Base-by-base conservation (phyloP, 208 protist genomes). In the Crithidia thermophila region DNA sequence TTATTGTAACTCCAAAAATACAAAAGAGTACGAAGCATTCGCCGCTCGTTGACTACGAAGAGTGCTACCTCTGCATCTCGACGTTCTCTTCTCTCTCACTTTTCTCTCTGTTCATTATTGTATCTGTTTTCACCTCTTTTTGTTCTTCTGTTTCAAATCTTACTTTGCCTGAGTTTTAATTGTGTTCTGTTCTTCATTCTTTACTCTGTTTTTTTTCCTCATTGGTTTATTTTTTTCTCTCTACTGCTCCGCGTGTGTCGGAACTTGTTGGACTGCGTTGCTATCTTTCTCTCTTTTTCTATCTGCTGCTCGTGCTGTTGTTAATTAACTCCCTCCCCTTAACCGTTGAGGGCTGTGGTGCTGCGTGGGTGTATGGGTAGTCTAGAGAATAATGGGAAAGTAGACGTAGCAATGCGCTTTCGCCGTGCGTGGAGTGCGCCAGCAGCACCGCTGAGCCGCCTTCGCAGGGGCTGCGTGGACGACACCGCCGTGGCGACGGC, bases 341-440 rank as follows among this genome's bases (percentile, higher is more conserved):
- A n/a, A n/a, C n/a, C n/a, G n/a, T 43, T 13, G 13, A 13, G 16
- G 33, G 51, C 5, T 6, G 51, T 20, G 18, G 6, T 13, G 21
- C 10, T 39, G 16, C n/a, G n/a, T n/a, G 21, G n/a, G 46, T 74
- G 45, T 61, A 74, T 67, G 59, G 45, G 37, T 74, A 61, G 68
- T 20, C 56, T 47, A 60, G 57, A 58, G n/a, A 43, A 62, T 69
- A 56, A 62, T 69, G 62, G 34, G 61, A 62, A 40, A 46, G 69
- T 75, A 66, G 70, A 78, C 37, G 72, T 65, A 50, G 67, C 67
- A 40, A 52, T 72, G 67, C 67, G 67, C n/a, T 30, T 60, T 25
- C 52, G 58, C 36, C 72, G 72, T 39, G 67, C 72, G 34, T 78
- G 72, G 72, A 78, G 72, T 39, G 63, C 72, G 40, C 72, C 72